Base-by-base conservation (phyloP, 192 early-diverging fungal genomes). In the Backusella westeae region DNA sequence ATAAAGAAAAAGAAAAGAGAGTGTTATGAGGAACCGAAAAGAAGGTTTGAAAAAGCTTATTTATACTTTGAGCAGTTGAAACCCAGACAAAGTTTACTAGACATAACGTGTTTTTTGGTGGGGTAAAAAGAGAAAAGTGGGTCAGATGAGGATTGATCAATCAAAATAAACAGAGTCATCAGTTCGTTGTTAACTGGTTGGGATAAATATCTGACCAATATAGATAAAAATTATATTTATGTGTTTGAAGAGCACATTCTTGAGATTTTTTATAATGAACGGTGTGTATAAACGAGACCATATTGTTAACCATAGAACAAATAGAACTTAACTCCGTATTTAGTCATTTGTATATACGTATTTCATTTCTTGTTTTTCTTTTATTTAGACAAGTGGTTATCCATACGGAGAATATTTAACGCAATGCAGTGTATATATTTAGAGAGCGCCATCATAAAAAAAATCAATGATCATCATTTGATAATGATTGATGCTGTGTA, bases 1-100 rank as follows among this genome's bases (percentile, higher is more conserved):
- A 29, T 26, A 26, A 63, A 63, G 23, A 26, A 63, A 23, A 63
- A 63, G 26, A 26, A 63, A 29, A 63, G 26, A 73, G 53, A 56
- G 36, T 49, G 29, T 35, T 72, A 32, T 36, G 44, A 39, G 21
- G 23, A 63, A 63, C 21, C 12, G 23, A 26, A 59, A 59, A 23
- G 53, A 59, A 26, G 10, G 10, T 7, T 59, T 21, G 6, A 59
- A 59, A 44, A 59, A 59, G 53, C 29, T 42, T 49, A 38, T 72
- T 52, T 72, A 72, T 52, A 39, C 71, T 32, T 73, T 23, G 35
- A 38, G 17, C 67, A 38, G 26, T 68, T 59, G 23, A 68, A 68
- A 38, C 36, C 67, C 67, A 68, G 34, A 34, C 15, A 38, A 36
- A 19, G n/a, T 34, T 68, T 68, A 29, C 1, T 36, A n/a, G 17